phyloP scores from a whole-genome alignment of 352 stramenopile genomes.

The Phytopythium helicoides region DNA sequence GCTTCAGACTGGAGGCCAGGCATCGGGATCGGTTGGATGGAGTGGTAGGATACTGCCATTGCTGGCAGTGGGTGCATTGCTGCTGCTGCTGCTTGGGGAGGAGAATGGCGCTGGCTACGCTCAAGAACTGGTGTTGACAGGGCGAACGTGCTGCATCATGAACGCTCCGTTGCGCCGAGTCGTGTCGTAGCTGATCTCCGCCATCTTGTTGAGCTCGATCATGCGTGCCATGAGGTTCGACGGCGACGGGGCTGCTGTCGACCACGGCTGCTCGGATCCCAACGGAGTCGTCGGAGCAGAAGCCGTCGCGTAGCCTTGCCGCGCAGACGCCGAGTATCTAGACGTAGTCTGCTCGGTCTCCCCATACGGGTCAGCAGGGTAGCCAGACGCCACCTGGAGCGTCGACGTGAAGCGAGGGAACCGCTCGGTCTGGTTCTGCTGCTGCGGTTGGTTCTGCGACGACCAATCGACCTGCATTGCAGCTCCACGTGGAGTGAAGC shows the following conservation, averaged over 20 bases:
- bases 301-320: not conserved
- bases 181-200: conserved; percentile 29
- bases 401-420: conserved; percentile 1
- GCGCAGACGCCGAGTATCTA: not conserved
- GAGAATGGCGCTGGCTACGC: too few relatives aligned
- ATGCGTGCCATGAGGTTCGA: conserved; percentile 20
- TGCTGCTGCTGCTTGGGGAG: too few relatives aligned
- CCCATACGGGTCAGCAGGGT: too few relatives aligned
- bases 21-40: not conserved
- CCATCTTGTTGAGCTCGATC: conserved; percentile 22
- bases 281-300: conserved; percentile 1
- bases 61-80: too few relatives aligned
- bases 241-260: not conserved
- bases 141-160: conserved; percentile 18
- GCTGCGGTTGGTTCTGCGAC: not conserved
- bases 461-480: not conserved
- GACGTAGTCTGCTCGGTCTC: not conserved
- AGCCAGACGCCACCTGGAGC: not conserved
- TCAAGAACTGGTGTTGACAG: not conserved
- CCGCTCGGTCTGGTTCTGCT: not conserved
- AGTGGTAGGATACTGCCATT: not conserved
- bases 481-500: not conserved
- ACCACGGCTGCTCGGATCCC: not conserved
- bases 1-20: not conserved
- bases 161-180: conserved; percentile 19